A percentile compares a stretch with the other conserved stretches of the same genome.
Conservation (phyloP, 2,329 filamentous ascomycete species). For the Drechslera avenae region DNA sequence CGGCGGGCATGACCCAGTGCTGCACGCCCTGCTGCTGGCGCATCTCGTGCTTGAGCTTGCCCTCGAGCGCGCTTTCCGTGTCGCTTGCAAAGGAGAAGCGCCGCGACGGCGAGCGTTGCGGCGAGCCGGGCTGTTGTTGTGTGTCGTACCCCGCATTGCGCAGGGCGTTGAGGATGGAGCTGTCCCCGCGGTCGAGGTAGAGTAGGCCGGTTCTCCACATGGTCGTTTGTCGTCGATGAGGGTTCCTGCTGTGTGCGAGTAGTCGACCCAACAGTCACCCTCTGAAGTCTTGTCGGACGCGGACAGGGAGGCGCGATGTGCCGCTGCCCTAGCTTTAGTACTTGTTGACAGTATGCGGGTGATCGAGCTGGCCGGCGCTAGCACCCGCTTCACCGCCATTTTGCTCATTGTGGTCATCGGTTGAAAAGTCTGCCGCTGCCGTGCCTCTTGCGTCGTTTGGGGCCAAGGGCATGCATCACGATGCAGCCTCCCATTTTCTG, state of each 20-base stretch:
- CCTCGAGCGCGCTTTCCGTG: conserved; percentile 17
- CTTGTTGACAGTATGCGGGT: conserved; percentile 16
- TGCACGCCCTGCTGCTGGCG: conserved; percentile 13
- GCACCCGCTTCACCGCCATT: conserved; percentile 23
- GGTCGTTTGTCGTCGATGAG: conserved; percentile 24
- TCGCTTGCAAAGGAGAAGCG: conserved; percentile 24
- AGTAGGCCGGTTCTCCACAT: conserved; percentile 31
- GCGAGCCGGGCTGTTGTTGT: conserved; percentile 19
- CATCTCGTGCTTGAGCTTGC: conserved; percentile 16
- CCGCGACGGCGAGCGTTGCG: conserved; percentile 18
- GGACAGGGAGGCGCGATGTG: conserved; percentile 19
- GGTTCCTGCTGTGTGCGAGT: conserved; percentile 18
- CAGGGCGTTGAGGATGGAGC: conserved; percentile 28
- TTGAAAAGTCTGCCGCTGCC: conserved; percentile 14
- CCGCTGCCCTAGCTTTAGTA: conserved; percentile 21
- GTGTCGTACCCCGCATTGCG: conserved; percentile 27
- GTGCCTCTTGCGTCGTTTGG: conserved; percentile 6
- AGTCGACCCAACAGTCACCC: conserved; percentile 20
- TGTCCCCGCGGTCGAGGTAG: conserved; percentile 31
- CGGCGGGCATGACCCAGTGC: conserved; percentile 18
- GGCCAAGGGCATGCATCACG: conserved; percentile 4
- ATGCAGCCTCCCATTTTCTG: conserved; percentile 5
- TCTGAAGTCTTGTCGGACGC: conserved; percentile 19
- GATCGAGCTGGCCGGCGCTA: conserved; percentile 15
- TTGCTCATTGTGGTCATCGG: conserved; percentile 4